Base-by-base conservation (phyloP, 805 yeast genomes). In the Sugiyamaella americana region DNA sequence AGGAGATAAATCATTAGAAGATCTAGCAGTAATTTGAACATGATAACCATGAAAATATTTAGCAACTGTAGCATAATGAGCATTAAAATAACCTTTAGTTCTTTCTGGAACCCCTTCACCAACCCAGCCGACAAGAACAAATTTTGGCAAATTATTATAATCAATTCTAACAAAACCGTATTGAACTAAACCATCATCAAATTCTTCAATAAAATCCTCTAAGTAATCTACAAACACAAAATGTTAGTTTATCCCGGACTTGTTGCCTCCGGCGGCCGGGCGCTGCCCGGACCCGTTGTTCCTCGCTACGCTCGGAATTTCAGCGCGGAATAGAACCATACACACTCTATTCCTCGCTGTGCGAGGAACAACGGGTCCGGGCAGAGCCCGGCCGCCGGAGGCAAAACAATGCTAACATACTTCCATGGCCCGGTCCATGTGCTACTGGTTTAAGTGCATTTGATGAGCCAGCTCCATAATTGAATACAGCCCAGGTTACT, bases 11-110 rank as follows among this genome's bases (percentile, higher is more conserved):
- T 93, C 98, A 60, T 88, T 96, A 37, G 77, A 72, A 61, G 87
- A 95, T 68, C 98, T 80, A n/a, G 98, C 98, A 41, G 96, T 88
- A 54, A 93, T 81, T 67, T 93, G 97, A 46, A 93, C 89, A 63
- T 93, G 98, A 68, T 91, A 93, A 40, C 95, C 95, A 34, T 60
- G 62, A 53, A 70, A 64, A 49, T 63, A 57, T 44, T 60, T 60
- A 11, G 73, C 65, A 13, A 70, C 69, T 1, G 69, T 48, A 17
- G 65, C 55, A 49, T 66, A 63, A 53, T 70, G 73, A 18, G 73
- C 61, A 52, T 63, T 67, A 60, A 70, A 70, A 44, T 64, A 65
- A n/a, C 71, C 70, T 50, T 71, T 67, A 41, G 62, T 61, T 35
- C 66, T 63, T 44, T 64, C 68, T 19, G 97, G 95, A 19, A 95